phyloP scores from a whole-genome alignment of 768 basidiomycete genomes.

The Tulasnella calospora region DNA sequence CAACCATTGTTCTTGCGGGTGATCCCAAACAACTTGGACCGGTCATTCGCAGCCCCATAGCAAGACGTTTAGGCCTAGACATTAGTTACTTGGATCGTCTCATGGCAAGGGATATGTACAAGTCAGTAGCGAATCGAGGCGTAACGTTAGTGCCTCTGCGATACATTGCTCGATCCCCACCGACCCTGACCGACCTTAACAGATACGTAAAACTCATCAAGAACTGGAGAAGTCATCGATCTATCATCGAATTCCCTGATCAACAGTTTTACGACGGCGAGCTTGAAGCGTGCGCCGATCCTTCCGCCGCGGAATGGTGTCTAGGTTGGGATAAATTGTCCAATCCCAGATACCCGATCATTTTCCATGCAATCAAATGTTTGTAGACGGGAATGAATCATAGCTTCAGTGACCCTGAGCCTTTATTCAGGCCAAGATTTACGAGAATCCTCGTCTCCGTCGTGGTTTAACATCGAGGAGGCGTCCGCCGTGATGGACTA shows the following conservation, averaged over 20 bases:
- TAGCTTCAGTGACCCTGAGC: too few relatives aligned
- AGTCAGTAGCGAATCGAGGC: slow-evolving; percentile 24
- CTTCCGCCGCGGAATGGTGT: neutral
- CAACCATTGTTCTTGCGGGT: slow-evolving; percentile 59
- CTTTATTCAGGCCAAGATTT: slow-evolving; percentile 42
- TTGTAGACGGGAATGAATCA: neutral
- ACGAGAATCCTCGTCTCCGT: slow-evolving; percentile 60
- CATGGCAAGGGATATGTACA: slow-evolving; percentile 44
- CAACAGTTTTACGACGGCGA: slow-evolving; percentile 55
- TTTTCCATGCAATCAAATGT: slow-evolving; percentile 19
- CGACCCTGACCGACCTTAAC: neutral
- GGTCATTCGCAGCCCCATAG: slow-evolving; percentile 55
- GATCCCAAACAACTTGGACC: slow-evolving; percentile 72
- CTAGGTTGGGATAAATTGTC: neutral
- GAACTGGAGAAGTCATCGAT: slow-evolving; percentile 60
- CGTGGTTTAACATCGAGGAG: slow-evolving; percentile 53
- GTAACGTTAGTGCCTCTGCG: neutral
- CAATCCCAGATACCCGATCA: slow-evolving; percentile 13
- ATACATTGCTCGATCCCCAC: neutral
- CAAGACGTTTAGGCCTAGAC: slow-evolving; percentile 54
- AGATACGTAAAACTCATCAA: slow-evolving; percentile 60
- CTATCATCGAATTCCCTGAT: slow-evolving; percentile 59
- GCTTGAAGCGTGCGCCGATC: slow-evolving; percentile 47
- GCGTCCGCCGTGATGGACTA: neutral
- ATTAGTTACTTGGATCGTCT: slow-evolving; percentile 59